Base-by-base conservation (phyloP, 352 stramenopile genomes). In the Globisporangium echinulatum region DNA sequence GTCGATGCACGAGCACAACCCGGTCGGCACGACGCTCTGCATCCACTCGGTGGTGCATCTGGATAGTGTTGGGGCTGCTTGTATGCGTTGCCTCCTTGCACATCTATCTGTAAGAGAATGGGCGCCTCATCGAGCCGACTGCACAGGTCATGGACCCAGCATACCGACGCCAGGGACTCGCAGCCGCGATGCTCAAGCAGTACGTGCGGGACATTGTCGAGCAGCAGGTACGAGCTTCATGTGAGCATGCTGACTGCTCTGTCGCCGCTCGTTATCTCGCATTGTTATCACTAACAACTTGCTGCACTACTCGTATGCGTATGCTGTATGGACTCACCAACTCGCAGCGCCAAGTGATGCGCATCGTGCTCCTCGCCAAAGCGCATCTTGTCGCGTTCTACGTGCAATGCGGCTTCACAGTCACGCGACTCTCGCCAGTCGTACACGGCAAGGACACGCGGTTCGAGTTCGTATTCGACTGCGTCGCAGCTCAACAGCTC, bases 381-480 rank as follows among this genome's bases (percentile, higher is more conserved):
- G 78, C 83, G 4, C 49, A 92, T 50, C 68, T 96, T n/a, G 61
- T 97, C 1, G 62, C 49, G 0, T 96, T 97, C 64, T 97, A 97
- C 70, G 69, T 96, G 9, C 62, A 48, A 42, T 88, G 74, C 59
- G 90, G 88, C 17, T 97, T 97, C 65, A 56, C 59, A 0, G 81
- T 88, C 4, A 85, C 76, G 11, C 65, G 74, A 3, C 39, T 87
- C n/a, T 92, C 77, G 40, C 63, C 75, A 0, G 79, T 96, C 19
- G 74, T 88, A 17, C 86, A 97, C 67, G 89, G 89, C 15, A 69
- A 85, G 56, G 88, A 96, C 36, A 54, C 71, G 37, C 97, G 85
- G 83, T 90, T 96, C 63, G 79, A 97, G 49, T 56, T 94, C 33
- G 65, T 59, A n/a, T 47, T 89, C 10, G 73, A 94, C 61, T 77